Conservation (phyloP, 1,139 yeast genomes). For the Protomyces inouyei region DNA sequence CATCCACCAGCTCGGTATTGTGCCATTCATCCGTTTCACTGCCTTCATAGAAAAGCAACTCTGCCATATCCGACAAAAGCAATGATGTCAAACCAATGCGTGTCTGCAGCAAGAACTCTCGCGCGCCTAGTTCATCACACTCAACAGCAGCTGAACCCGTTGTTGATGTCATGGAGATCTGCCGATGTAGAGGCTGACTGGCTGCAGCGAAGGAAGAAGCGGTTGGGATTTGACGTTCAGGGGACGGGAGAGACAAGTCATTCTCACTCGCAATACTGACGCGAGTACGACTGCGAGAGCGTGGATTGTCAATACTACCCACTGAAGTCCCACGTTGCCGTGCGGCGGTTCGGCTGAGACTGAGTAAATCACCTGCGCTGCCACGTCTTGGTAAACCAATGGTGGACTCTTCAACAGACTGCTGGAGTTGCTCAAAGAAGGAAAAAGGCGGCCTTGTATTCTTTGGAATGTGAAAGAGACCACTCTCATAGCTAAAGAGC, state of each 20-base stretch:
- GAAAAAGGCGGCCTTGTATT: background rate
- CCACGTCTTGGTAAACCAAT: conserved; percentile 16
- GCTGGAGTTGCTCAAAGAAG: background rate
- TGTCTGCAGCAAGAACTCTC: conserved; percentile 9
- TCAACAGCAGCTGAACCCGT: background rate
- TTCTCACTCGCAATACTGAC: background rate
- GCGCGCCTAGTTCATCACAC: background rate
- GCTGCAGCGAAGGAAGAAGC: background rate
- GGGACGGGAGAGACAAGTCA: background rate
- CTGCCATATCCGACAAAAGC: conserved; percentile 12
- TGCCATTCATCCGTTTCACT: conserved; percentile 24
- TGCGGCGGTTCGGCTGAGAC: conserved; percentile 2
- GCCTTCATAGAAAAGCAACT: conserved; percentile 5
- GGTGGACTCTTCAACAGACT: background rate
- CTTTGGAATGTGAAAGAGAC: background rate
- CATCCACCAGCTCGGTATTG: conserved; percentile 10
- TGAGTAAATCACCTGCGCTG: conserved; percentile 19
- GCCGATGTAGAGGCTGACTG: background rate
- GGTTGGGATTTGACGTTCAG: background rate
- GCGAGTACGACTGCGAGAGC: background rate
- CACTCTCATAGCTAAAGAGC: conserved; percentile 5
- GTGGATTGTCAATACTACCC: conserved; percentile 17
- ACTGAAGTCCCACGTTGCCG: conserved; percentile 14
- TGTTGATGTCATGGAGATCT: background rate
- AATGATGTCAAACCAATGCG: conserved; percentile 1